phyloP scores from a whole-genome alignment of 176 grass and related monocot species.

The Saccharum spontaneum region DNA sequence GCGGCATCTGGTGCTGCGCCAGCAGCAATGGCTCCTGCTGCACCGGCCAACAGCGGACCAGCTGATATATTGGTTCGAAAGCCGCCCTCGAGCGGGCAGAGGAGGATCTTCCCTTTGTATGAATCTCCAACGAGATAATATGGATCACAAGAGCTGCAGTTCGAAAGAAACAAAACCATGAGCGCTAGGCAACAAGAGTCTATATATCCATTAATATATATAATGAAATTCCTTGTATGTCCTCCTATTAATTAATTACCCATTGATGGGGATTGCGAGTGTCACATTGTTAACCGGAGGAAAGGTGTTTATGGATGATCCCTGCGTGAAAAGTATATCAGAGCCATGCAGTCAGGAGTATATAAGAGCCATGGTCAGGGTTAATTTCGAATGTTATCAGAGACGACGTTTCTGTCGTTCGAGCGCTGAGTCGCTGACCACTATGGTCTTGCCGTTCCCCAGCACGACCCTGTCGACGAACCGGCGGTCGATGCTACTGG shows the following conservation, averaged over 20 bases:
- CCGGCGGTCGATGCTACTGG: not conserved
- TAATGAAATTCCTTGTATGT: too few species aligned
- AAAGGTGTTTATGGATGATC: slow-evolving; percentile 16
- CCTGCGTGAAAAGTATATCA: not conserved
- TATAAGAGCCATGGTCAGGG: too few species aligned
- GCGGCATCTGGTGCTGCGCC: too few species aligned
- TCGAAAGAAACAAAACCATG: not conserved
- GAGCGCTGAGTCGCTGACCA: not conserved
- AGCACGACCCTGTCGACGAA: not conserved
- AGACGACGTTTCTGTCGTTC: too few species aligned
- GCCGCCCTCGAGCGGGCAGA: too few species aligned
- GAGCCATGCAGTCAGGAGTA: too few species aligned
- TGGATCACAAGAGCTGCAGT: slow-evolving; percentile 25
- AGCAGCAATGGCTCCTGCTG: too few species aligned
- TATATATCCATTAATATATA: not conserved
- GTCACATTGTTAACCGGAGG: not conserved
- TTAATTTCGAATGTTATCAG: too few species aligned
- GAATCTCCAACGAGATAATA: not conserved
- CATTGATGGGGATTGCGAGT: not conserved
- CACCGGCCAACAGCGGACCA: too few species aligned
- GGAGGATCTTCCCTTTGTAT: not conserved
- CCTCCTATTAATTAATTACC: not conserved
- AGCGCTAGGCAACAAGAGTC: not conserved
- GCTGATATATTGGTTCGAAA: too few species aligned
- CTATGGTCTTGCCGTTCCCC: not conserved